Percentiles rank a stretch among this genome's conserved stretches.
Evolutionary conservation across 805 yeast genomes (phyloP).

Genomic region (Pichia paraexigua): DNA sequence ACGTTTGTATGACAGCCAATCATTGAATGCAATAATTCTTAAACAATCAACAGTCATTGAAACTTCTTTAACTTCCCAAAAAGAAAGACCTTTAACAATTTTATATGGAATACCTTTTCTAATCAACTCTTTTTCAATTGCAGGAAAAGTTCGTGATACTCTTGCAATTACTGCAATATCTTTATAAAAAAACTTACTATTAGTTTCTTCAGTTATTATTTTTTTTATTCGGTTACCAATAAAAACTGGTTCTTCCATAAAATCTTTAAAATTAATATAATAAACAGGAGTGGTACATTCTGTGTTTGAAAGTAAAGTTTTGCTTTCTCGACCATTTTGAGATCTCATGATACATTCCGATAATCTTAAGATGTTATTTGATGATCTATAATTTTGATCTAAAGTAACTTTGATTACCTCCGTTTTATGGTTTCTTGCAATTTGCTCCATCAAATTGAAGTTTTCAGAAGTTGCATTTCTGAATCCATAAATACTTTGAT

Average conservation of each 20-base stretch:
- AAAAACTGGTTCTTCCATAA: conserved; percentile 49
- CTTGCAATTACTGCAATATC: conserved; percentile 73
- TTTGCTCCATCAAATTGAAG: conserved; percentile 46
- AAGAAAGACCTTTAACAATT: conserved; percentile 65
- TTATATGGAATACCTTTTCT: conserved; percentile 51
- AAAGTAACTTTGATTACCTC: conserved; percentile 33
- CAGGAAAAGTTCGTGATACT: conserved; percentile 49
- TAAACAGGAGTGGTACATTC: conserved; percentile 38
- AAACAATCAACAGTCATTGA: conserved; percentile 54
- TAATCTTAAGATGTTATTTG: conserved; percentile 51
- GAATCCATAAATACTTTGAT: conserved; percentile 88
- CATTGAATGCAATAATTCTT: conserved; percentile 54
- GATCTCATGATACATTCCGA: conserved; percentile 62
- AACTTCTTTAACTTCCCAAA: conserved; percentile 75
- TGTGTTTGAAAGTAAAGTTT: conserved; percentile 41
- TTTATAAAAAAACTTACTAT: conserved; percentile 34
- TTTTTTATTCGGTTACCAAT: conserved; percentile 48
- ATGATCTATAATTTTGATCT: conserved; percentile 74
- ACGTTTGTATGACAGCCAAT: conserved; percentile 50
- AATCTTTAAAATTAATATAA: conserved; percentile 27
- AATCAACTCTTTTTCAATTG: conserved; percentile 56
- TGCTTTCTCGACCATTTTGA: conserved; percentile 40
- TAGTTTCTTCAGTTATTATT: conserved; percentile 33
- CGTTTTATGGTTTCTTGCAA: conserved; percentile 20
- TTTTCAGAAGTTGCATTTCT: conserved; percentile 70